Evolutionary conservation across 176 grass and related monocot species (phyloP).

Genomic region (Oryza glaberrima): DNA sequence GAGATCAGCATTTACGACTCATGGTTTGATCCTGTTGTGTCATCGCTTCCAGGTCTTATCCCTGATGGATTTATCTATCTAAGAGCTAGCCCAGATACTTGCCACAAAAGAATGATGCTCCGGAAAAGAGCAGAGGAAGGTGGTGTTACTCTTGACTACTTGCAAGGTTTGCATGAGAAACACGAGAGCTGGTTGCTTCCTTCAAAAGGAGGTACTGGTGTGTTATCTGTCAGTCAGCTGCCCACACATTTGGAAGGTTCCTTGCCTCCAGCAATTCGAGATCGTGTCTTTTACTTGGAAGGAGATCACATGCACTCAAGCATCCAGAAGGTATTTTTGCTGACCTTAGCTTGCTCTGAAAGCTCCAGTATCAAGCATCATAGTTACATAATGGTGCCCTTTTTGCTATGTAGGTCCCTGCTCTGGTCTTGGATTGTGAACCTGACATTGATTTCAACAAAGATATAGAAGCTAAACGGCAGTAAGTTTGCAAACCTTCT

Average conservation of each 20-base stretch:
- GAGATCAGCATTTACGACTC: slow-evolving; percentile 99
- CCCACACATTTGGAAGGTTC: slow-evolving; percentile 58
- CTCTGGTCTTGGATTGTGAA: slow-evolving; percentile 94
- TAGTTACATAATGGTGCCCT: neutral
- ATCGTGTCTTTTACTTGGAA: slow-evolving; percentile 86
- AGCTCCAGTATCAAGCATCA: neutral
- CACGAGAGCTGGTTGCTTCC: slow-evolving; percentile 95
- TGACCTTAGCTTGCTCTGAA: neutral
- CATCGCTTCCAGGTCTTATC: slow-evolving; percentile 85
- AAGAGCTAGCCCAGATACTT: slow-evolving; percentile 90
- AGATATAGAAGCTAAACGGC: slow-evolving; percentile 81
- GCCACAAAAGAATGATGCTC: slow-evolving; percentile 88
- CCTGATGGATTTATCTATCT: slow-evolving; percentile 98
- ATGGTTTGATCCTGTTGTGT: slow-evolving; percentile 97
- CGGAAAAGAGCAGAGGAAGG: slow-evolving; percentile 91
- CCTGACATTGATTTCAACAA: slow-evolving; percentile 94
- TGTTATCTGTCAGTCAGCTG: slow-evolving; percentile 78
- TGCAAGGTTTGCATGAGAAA: slow-evolving; percentile 93
- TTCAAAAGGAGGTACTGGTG: slow-evolving; percentile 55
- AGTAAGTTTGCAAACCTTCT: slow-evolving; percentile 54
- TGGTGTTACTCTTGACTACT: slow-evolving; percentile 81
- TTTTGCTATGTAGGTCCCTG: slow-evolving; percentile 73
- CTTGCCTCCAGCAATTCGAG: slow-evolving; percentile 76
- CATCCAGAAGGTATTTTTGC: slow-evolving; percentile 76
- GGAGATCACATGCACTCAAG: slow-evolving; percentile 91